Evolutionary conservation across 169 alveolate genomes (phyloP).

Genomic region (Plasmodium coatneyi): DNA sequence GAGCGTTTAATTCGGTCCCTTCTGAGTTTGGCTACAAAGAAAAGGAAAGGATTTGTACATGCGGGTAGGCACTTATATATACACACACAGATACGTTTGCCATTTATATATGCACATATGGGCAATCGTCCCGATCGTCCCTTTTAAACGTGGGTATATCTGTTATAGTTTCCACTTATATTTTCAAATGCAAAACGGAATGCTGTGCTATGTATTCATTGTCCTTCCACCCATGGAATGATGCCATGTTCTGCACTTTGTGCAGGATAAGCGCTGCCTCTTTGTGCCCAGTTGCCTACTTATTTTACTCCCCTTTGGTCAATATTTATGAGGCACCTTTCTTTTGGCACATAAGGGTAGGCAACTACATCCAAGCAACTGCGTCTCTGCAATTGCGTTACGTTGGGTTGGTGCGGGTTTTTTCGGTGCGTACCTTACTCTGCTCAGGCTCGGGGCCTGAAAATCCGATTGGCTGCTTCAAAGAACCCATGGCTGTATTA

Average conservation of each 20-base stretch:
- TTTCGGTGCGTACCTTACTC: constrained; percentile 10
- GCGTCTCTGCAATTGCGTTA: neutral
- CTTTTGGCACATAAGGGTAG: neutral
- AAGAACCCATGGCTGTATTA: neutral
- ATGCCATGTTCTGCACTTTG: neutral
- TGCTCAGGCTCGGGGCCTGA: neutral
- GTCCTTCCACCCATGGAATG: neutral
- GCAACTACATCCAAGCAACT: neutral
- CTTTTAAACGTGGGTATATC: neutral
- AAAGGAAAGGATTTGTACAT: neutral
- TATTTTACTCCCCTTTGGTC: neutral
- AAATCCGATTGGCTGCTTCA: neutral
- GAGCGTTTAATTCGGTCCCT: neutral
- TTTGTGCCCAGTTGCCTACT: neutral
- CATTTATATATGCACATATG: neutral
- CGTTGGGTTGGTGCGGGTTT: neutral
- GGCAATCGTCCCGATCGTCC: neutral
- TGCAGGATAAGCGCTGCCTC: neutral
- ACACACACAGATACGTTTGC: neutral
- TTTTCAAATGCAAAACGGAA: neutral
- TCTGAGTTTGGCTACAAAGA: constrained; percentile 13
- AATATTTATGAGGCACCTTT: neutral
- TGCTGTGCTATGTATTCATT: neutral
- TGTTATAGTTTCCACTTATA: neutral
- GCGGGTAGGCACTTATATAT: neutral